Base-by-base conservation (phyloP, 441 rosid species). In the Eruca vesicaria region DNA sequence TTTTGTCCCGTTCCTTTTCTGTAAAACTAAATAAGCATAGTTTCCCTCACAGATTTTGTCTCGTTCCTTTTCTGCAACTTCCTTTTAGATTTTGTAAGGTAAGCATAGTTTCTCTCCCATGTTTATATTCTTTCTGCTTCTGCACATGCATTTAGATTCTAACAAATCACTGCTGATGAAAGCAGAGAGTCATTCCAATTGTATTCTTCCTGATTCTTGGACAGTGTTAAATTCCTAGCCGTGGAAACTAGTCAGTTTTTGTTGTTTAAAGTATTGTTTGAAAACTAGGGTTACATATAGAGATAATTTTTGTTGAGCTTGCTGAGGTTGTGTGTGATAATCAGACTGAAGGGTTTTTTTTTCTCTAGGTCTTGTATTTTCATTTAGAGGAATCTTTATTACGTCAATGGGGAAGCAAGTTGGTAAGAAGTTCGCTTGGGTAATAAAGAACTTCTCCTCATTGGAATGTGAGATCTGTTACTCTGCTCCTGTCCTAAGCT, bases 361-460 rank as follows among this genome's bases (percentile, higher is more conserved):
- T 16, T 50, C 56, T 52, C 1, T 19, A 9, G 26, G 11, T 19
- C 48, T 41, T 41, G 48, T 41, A 41, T 41, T 5, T 41, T 41
- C 7, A 41, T 41, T 52, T 10, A 14, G 12, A 50, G 28, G 12
- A 9, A 19, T 52, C 26, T 19, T 52, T 19, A 18, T 52, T 19
- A 52, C 14, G 5, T 19, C 2, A 52, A 53, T 65, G 69, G 56
- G 2, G 15, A 65, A 48, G 38, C 10, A n/a, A n/a, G 21, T n/a
- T 31, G 7, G 19, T 16, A 38, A 55, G 63, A 55, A 67, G 61
- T 31, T 32, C 16, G 4, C n/a, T 19, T 35, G 62, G 62, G 33
- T 6, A 50, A 55, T 68, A 53, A 55, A 53, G 9, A 21, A 68
- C n/a, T 55, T 53, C 63, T 55, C 50, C n/a, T 68, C 57, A 19